These are phyloP conservation scores for Teratosphaeria pseudoeucalypti DNA, from an alignment of 2,329 filamentous ascomycete species.

Conservation along the genomic window DNA sequence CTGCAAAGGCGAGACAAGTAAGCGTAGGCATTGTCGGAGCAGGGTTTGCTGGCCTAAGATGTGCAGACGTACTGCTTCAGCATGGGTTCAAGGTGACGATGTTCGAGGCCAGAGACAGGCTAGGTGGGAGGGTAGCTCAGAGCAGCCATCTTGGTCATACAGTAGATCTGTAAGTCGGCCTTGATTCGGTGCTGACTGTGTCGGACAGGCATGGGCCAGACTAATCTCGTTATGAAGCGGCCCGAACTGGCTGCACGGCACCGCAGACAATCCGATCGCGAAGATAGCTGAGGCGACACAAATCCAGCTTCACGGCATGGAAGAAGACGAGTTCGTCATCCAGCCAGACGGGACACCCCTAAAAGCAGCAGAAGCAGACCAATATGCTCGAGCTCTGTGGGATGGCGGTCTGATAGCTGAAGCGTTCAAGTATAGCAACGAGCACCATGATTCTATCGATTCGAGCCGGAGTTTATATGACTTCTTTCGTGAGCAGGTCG, in stretches of 20 bases:
- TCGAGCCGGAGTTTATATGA: conserved; percentile 44
- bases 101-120: conserved; percentile 55
- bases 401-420: conserved; percentile 48
- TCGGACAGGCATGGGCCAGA: neutral
- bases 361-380: conserved; percentile 27
- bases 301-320: conserved; percentile 44
- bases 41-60: conserved; percentile 60
- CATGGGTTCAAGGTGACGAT: conserved; percentile 58
- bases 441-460: conserved; percentile 43
- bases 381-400: conserved; percentile 50
- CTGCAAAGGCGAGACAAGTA: conserved; percentile 5
- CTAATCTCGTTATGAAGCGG: conserved; percentile 36
- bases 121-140: conserved; percentile 52
- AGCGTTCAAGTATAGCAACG: conserved; percentile 57
- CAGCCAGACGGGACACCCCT: conserved; percentile 47
- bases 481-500: conserved; percentile 43
- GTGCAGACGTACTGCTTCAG: conserved; percentile 55
- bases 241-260: conserved; percentile 75
- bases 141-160: conserved; percentile 33
- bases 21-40: conserved; percentile 57
- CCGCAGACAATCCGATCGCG: conserved; percentile 58
- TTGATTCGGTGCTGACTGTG: neutral
- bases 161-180: conserved; percentile 45
- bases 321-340: conserved; percentile 46
- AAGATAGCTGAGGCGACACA: conserved; percentile 54